phyloP scores from a whole-genome alignment of 148 eudicot genomes.

The Fagopyrum tataricum region DNA sequence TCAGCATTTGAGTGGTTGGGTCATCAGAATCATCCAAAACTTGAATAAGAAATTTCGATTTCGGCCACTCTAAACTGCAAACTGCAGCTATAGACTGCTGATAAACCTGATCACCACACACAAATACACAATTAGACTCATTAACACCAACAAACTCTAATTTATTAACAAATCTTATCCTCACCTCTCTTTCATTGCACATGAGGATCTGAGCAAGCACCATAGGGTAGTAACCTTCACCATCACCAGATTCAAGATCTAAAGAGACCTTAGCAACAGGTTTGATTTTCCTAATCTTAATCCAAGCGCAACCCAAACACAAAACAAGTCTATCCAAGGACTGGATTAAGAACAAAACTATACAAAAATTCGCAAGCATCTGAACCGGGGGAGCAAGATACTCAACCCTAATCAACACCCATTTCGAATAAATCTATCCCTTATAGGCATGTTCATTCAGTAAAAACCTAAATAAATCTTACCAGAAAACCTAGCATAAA shows the following conservation, averaged over 20 bases:
- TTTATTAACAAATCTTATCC: too few relatives aligned
- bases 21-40: conserved; percentile 90
- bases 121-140: not conserved
- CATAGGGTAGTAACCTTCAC: conserved; percentile 69
- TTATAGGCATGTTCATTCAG: too few relatives aligned
- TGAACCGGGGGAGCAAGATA: conserved; percentile 80
- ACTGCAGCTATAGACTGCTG: conserved; percentile 92
- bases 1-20: conserved; percentile 60
- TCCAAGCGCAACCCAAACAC: conserved; percentile 82
- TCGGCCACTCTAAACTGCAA: conserved; percentile 86
- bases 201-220: conserved; percentile 84
- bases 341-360: conserved; percentile 65
- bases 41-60: conserved; percentile 65
- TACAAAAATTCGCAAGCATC: conserved; percentile 59
- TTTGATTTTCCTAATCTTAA: conserved; percentile 57
- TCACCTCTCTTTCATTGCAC: conserved; percentile 90
- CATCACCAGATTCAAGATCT: conserved; percentile 70
- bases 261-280: conserved; percentile 33
- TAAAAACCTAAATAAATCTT: too few relatives aligned
- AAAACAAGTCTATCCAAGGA: conserved; percentile 68
- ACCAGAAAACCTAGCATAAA: too few relatives aligned
- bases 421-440: conserved; percentile 51
- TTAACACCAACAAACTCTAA: not conserved
- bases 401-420: conserved; percentile 64
- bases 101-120: conserved; percentile 53